Evolutionary conservation across 805 yeast genomes (phyloP).

Genomic region (Peterozyma toletana): DNA sequence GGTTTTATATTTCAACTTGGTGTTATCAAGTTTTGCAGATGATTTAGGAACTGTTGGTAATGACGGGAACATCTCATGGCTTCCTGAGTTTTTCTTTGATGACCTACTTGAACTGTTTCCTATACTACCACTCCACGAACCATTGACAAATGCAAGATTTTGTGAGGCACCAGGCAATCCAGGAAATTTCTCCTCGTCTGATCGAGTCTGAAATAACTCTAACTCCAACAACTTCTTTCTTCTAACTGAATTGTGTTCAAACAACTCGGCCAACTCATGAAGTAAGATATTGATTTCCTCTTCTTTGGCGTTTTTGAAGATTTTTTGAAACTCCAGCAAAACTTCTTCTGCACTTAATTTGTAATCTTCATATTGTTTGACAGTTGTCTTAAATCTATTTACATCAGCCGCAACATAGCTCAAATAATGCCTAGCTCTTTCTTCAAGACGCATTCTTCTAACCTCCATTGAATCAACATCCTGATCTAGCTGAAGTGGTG

Average conservation of each 20-base stretch:
- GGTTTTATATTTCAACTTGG: slow-evolving; percentile 4
- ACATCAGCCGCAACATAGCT: slow-evolving; percentile 42
- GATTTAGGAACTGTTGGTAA: slow-evolving; percentile 17
- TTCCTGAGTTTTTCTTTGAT: slow-evolving; percentile 4
- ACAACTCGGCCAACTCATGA: slow-evolving; percentile 53
- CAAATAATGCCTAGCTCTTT: slow-evolving; percentile 77
- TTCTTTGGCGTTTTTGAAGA: slow-evolving; percentile 33
- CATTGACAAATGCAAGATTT: slow-evolving; percentile 13
- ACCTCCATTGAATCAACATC: slow-evolving; percentile 36
- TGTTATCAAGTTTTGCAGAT: neutral
- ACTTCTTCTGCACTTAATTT: slow-evolving; percentile 42
- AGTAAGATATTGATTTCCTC: slow-evolving; percentile 53
- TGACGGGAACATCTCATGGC: slow-evolving; percentile 18
- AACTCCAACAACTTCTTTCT: slow-evolving; percentile 28
- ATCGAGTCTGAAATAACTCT: slow-evolving; percentile 17
- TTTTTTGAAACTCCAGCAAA: slow-evolving; percentile 32
- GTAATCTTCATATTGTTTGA: slow-evolving; percentile 37
- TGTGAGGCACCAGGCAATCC: slow-evolving; percentile 26
- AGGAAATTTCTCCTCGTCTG: slow-evolving; percentile 39
- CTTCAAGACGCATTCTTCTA: slow-evolving; percentile 63
- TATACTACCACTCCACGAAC: slow-evolving; percentile 22
- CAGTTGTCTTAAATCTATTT: slow-evolving; percentile 40
- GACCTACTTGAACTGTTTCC: slow-evolving; percentile 5
- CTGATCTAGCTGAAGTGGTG: slow-evolving; percentile 9
- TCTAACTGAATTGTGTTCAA: slow-evolving; percentile 37